Evolutionary conservation across 202 grass and related monocot species (phyloP), one percentile per base, ranked within the genome.

Genomic region (Carex sylvatica): DNA sequence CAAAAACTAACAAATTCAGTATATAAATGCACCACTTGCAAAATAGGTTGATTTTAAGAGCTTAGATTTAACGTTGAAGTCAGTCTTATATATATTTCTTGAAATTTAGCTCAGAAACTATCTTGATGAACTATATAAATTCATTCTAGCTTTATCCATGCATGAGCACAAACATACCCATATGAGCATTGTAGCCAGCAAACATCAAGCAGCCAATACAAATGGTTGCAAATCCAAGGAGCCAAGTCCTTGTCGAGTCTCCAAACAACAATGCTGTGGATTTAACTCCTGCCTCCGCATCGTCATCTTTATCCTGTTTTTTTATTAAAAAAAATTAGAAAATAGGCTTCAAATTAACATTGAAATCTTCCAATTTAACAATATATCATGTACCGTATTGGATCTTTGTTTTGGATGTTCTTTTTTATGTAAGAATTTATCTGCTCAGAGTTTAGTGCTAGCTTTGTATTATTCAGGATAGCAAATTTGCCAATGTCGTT

Each of bases 181-280:
- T 84, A 36, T 84, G 59, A 65, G 88, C 88, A 84, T 89, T 86
- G 12, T 84, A 86, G 14, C 87, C 87, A 23, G 67, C 82, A 35
- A 89, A 70, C 7, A 23, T 59, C 70, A 90, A 82, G 18, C 31
- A 42, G 35, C 84, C 65, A 67, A 90, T 61, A 61, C 74, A 86
- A 31, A 74, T 80, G 55, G 81, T 44, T 70, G 71, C 88, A 84
- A 90, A 90, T 5, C 84, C 84, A 67, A 74, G 64, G 78, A 80
- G 72, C 88, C 88, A 90, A 46, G 24, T 63, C 73, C 81, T 84
- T 16, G 84, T 84, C 33, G 52, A 74, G 26, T 58, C 61, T 47
- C 80, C 88, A 51, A 90, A 86, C 31, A 78, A 80, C 74, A 90
- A 65, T 26, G 88, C 88, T 52, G 88, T 90, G 4, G 88, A 90